Conservation (phyloP, 2,329 filamentous ascomycete genomes). For the Gremmenia infestans region DNA sequence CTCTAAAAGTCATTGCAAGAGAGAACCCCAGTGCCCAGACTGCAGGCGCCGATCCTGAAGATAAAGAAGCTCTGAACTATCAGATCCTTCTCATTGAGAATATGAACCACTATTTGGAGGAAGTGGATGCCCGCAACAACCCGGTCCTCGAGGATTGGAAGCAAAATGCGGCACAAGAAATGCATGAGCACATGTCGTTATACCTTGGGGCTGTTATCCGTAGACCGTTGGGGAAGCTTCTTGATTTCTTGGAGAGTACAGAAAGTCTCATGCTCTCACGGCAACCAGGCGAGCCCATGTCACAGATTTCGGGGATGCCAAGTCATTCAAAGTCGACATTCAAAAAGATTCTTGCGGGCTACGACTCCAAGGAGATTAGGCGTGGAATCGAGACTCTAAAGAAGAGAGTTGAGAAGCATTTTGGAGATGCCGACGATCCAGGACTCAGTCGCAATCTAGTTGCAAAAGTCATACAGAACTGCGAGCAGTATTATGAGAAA, state of each 20-base stretch:
- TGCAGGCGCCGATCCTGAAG: conserved; percentile 62
- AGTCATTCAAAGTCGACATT: conserved; percentile 79
- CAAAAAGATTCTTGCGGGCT: conserved; percentile 76
- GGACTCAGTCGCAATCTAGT: conserved; percentile 47
- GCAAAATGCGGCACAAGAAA: conserved; percentile 69
- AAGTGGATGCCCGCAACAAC: conserved; percentile 71
- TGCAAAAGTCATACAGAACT: conserved; percentile 52
- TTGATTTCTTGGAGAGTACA: conserved; percentile 88
- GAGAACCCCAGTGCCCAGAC: conserved; percentile 52
- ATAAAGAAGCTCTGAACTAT: conserved; percentile 95
- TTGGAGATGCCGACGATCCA: conserved; percentile 80
- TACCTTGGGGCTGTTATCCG: conserved; percentile 88
- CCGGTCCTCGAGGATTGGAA: conserved; percentile 80
- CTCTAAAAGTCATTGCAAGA: conserved; percentile 85
- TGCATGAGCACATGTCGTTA: conserved; percentile 78
- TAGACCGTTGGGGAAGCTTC: conserved; percentile 79
- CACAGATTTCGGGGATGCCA: conserved; percentile 69
- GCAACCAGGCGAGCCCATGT: conserved; percentile 52
- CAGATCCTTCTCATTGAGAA: conserved; percentile 97
- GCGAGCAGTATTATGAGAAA: conserved; percentile 57
- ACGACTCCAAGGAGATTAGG: conserved; percentile 79
- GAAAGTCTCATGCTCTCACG: conserved; percentile 62
- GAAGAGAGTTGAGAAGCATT: conserved; percentile 95
- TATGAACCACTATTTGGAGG: conserved; percentile 96
- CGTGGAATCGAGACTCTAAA: conserved; percentile 86